Base-by-base conservation (phyloP, 306 rosid species). In the Corylus americana region DNA sequence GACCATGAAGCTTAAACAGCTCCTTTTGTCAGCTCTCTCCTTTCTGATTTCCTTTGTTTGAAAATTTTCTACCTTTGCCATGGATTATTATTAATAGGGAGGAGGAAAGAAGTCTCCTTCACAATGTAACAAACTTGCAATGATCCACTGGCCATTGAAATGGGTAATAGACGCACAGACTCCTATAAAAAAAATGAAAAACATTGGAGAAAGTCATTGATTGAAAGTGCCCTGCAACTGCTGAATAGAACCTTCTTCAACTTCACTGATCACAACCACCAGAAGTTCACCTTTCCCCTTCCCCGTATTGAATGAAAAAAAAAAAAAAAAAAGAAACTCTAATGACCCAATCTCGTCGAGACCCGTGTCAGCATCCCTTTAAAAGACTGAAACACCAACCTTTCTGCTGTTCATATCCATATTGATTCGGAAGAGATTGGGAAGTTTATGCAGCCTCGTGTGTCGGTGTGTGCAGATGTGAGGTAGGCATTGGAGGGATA, bases 221-320 rank as follows among this genome's bases (percentile, higher is more conserved):
- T 83, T 83, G 90, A 75, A 68, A 86, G 70, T 83, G 79, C 85
- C 71, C 73, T 48, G 39, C 89, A 89, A 84, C 93, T 22, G 77
- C 88, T 74, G 18, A 7, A 75, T 13, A 71, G 73, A 22, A 22
- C 86, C 78, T 85, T 75, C 94, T 88, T 94, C 85, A 84, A 85
- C 84, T 75, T 74, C 75, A 89, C 93, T 22, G 25, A 22, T 87
- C 90, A 80, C 61, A 27, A 61, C 72, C 83, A 87, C 87, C 94
- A 80, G 83, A 78, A 22, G 25, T 22, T 22, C 25, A 22, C 25
- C 25, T 22, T 22, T 22, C 25, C 25, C 25, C 25, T 22, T 22
- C 25, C 25, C 25, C 84, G 59, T 39, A 5, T 76, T 49, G 75
- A 22, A 22, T 37, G 58, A 69, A 73, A 77, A 80, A 74, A 29